phyloP scores from a whole-genome alignment of 192 early-diverging fungal genomes.

The Oehlia diaphana region DNA sequence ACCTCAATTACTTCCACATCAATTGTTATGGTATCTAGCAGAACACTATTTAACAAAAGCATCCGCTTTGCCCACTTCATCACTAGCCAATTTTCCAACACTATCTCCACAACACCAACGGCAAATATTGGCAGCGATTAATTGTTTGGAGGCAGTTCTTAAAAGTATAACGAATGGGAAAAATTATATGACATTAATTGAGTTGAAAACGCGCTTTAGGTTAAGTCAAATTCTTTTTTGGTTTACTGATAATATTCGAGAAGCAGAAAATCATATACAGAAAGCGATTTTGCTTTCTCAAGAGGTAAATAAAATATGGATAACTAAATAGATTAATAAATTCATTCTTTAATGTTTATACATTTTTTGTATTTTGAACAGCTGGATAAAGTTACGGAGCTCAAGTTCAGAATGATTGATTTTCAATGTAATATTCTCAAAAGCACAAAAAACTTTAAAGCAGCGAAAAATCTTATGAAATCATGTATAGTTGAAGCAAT shows the following conservation, averaged over 20 bases:
- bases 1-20: conserved; percentile 4
- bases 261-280: conserved; percentile 23
- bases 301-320: conserved; percentile 1
- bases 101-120: conserved; percentile 34
- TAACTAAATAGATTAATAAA: neutral
- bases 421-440: conserved; percentile 28
- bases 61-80: conserved; percentile 9
- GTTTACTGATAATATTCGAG: conserved; percentile 40
- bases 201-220: conserved; percentile 37
- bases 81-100: neutral
- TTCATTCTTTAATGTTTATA: neutral
- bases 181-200: conserved; percentile 18
- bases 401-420: conserved; percentile 29
- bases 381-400: conserved; percentile 19
- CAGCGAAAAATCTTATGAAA: conserved; percentile 27
- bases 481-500: conserved; percentile 18
- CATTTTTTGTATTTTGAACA: neutral
- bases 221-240: conserved; percentile 44
- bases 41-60: conserved; percentile 20
- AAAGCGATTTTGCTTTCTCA: conserved; percentile 24
- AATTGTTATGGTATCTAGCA: conserved; percentile 26
- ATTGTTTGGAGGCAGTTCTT: conserved; percentile 38
- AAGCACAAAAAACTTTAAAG: conserved; percentile 19
- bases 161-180: conserved; percentile 36
- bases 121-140: conserved; percentile 37